Conservation (phyloP, 805 yeast genomes). For the Candida khao-thaluensis region DNA sequence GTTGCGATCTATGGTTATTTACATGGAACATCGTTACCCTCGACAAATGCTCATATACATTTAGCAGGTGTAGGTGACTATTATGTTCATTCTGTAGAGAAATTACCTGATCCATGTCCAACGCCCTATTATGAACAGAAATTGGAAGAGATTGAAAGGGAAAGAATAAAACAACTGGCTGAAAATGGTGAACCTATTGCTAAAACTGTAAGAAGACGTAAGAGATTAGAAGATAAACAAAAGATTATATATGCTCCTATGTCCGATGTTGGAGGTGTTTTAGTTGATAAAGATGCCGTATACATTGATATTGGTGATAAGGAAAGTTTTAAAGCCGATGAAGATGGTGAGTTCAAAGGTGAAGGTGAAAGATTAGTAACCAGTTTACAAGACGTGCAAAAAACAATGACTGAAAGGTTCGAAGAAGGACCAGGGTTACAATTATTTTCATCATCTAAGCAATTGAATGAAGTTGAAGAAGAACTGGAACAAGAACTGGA, state of each 20-base stretch:
- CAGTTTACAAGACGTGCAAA: constrained; percentile 68
- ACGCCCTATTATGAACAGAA: constrained; percentile 90
- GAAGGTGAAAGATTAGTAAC: constrained; percentile 87
- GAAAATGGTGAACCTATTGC: constrained; percentile 56
- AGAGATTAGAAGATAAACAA: constrained; percentile 90
- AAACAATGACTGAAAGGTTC: constrained; percentile 56
- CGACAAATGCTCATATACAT: constrained; percentile 72
- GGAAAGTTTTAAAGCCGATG: constrained; percentile 49
- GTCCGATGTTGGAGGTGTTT: constrained; percentile 99
- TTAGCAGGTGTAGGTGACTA: constrained; percentile 96
- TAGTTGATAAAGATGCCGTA: constrained; percentile 96
- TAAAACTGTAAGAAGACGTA: constrained; percentile 64
- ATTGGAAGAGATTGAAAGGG: constrained; percentile 77
- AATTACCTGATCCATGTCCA: constrained; percentile 97
- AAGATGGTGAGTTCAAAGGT: constrained; percentile 56
- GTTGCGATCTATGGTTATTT: constrained; percentile 91
- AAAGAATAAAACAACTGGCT: constrained; percentile 63
- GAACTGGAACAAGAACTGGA: constrained; percentile 26
- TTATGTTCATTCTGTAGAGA: constrained; percentile 71
- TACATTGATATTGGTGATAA: constrained; percentile 76
- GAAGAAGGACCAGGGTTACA: constrained; percentile 69
- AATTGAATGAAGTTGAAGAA: constrained; percentile 42
- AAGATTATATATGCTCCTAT: constrained; percentile 96
- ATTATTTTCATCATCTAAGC: constrained; percentile 64
- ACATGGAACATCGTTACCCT: constrained; percentile 86